These are phyloP conservation scores for Podochytrium sp. DNA, from an alignment of 192 early-diverging fungal species.

Conservation along the genomic window DNA sequence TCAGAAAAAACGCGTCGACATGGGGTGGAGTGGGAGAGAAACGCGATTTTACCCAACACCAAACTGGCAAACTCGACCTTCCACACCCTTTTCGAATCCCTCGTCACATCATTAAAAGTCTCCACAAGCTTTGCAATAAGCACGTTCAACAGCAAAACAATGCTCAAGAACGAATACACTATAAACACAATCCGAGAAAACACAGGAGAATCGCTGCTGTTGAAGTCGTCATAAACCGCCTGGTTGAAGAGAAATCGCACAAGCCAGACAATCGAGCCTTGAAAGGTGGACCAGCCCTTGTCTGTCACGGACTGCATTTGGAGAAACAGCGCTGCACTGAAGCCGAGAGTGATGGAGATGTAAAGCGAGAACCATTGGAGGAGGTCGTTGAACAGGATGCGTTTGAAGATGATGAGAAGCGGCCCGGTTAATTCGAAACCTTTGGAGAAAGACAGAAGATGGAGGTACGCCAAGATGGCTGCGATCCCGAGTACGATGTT, in stretches of 20 bases:
- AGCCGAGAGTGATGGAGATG: constrained; percentile 1
- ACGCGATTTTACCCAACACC: constrained; percentile 16
- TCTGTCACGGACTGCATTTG: constrained; percentile 19
- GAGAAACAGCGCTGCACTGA: constrained; percentile 17
- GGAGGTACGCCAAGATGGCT: constrained; percentile 17
- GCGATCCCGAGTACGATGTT: constrained; percentile 25
- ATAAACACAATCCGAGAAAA: constrained; percentile 23
- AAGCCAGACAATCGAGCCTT: constrained; percentile 4
- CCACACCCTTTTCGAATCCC: constrained; percentile 23
- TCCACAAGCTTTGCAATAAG: constrained; percentile 30
- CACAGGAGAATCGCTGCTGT: background rate
- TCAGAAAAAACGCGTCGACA: background rate
- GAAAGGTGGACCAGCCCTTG: constrained; percentile 13
- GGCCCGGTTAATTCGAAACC: constrained; percentile 19
- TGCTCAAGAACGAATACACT: background rate
- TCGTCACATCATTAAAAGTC: constrained; percentile 2
- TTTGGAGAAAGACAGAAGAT: constrained; percentile 27
- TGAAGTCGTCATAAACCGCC: constrained; percentile 19
- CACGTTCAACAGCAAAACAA: constrained; percentile 25
- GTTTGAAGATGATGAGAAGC: constrained; percentile 17
- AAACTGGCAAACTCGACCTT: constrained; percentile 25
- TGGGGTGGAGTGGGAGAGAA: background rate
- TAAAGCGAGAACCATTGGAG: constrained; percentile 11
- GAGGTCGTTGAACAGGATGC: constrained; percentile 13
- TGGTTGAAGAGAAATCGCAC: constrained; percentile 23